These are phyloP conservation scores for Mycogone perniciosa DNA, from an alignment of 2,329 filamentous ascomycete species.

Conservation along the genomic window DNA sequence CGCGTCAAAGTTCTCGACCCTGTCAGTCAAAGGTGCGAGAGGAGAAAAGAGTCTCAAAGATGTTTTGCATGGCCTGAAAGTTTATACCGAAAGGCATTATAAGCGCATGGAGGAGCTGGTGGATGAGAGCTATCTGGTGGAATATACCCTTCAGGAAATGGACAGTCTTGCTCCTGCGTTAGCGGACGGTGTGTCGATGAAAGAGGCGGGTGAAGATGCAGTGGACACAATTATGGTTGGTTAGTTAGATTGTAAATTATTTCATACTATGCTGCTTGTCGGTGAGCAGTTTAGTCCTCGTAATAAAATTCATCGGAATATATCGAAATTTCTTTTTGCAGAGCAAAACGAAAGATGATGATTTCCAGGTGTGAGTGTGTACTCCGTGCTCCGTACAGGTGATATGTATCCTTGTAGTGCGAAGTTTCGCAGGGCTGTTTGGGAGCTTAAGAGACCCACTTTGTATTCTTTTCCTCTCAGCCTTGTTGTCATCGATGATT, in stretches of 20 bases:
- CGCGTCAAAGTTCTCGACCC: slow-evolving; percentile 64
- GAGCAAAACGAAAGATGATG: not conserved
- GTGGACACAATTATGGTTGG: slow-evolving; percentile 37
- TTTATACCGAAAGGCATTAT: slow-evolving; percentile 92
- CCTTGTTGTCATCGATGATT: slow-evolving; percentile 5
- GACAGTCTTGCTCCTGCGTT: slow-evolving; percentile 56
- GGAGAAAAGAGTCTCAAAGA: slow-evolving; percentile 68
- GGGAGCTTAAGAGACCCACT: slow-evolving; percentile 3
- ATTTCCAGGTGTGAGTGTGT: too few species aligned
- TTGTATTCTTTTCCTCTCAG: slow-evolving; percentile 8
- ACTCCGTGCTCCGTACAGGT: too few species aligned
- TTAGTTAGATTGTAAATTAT: slow-evolving; percentile 12
- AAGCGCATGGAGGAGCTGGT: slow-evolving; percentile 81
- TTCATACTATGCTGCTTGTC: not conserved
- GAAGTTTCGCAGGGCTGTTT: not conserved
- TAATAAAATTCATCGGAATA: not conserved
- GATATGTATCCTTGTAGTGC: too few species aligned
- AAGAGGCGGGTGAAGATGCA: slow-evolving; percentile 29
- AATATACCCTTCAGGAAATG: slow-evolving; percentile 93
- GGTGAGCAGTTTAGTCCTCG: not conserved
- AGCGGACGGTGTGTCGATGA: slow-evolving; percentile 27
- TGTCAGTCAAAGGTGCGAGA: slow-evolving; percentile 54
- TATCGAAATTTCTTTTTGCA: not conserved
- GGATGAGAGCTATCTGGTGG: slow-evolving; percentile 89
- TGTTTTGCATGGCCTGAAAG: slow-evolving; percentile 76